Percentiles rank a stretch among this genome's conserved stretches.
Conservation (phyloP, 805 yeast species). For the Babjeviella inositovora region DNA sequence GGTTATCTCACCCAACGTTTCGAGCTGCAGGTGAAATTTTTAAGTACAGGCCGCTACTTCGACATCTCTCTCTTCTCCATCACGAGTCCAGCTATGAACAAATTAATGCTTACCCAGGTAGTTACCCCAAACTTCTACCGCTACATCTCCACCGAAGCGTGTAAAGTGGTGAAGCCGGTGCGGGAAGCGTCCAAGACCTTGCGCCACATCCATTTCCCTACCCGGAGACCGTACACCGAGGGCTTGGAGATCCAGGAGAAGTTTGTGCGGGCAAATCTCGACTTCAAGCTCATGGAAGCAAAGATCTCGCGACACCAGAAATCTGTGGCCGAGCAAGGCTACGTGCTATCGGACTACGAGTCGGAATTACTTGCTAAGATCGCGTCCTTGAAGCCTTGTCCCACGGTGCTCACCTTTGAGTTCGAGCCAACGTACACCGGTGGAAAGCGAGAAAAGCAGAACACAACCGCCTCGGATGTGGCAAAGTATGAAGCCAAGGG, state of each 20-base stretch:
- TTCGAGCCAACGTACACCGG: slow-evolving; percentile 82
- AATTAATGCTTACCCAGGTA: no score
- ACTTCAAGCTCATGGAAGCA: slow-evolving; percentile 33
- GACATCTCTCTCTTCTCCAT: no score
- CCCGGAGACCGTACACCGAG: slow-evolving; percentile 17
- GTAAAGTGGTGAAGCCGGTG: no score
- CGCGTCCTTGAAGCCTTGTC: slow-evolving; percentile 33
- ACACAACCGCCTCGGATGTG: slow-evolving; percentile 15
- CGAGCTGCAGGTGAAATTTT: no score
- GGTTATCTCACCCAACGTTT: no score
- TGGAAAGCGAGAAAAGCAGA: slow-evolving; percentile 65
- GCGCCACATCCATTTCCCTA: slow-evolving; percentile 25
- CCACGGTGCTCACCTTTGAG: slow-evolving; percentile 68
- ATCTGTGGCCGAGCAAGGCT: slow-evolving; percentile 19
- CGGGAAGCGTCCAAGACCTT: slow-evolving; percentile 14
- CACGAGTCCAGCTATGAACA: no score
- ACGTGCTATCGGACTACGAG: slow-evolving; percentile 28
- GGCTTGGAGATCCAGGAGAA: slow-evolving; percentile 43
- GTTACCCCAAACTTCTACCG: no score
- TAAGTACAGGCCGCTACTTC: no score
- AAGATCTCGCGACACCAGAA: slow-evolving; percentile 24
- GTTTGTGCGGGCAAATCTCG: slow-evolving; percentile 38
- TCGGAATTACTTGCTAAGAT: slow-evolving; percentile 23
- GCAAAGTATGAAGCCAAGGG: slow-evolving; percentile 13
- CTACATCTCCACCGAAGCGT: no score